These are phyloP conservation scores for Osmanthus fragrans DNA, from an alignment of 257 asterid genomes.

Conservation along the genomic window DNA sequence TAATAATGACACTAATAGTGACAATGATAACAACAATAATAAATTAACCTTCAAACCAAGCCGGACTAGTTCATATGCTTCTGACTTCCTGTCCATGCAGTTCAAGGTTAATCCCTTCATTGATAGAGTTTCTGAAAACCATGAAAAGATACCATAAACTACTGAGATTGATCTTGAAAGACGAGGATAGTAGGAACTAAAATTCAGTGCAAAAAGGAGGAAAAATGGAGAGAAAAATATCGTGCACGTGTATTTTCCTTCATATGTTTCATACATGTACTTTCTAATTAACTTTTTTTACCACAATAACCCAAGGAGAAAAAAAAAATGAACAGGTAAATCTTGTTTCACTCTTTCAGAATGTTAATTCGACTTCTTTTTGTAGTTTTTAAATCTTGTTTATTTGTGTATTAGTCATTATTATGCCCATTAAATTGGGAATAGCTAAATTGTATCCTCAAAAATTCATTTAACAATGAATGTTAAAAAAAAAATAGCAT, in stretches of 20 bases:
- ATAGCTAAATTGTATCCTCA: not conserved
- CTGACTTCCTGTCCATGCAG: conserved; percentile 97
- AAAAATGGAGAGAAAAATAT: not conserved
- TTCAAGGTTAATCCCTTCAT: conserved; percentile 97
- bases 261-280: not conserved
- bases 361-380: not conserved
- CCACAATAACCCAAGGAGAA: not conserved
- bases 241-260: not conserved
- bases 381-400: not conserved
- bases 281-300: too few species aligned
- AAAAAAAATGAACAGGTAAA: not conserved
- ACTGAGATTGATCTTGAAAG: not conserved
- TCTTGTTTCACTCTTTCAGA: not conserved
- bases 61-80: conserved; percentile 96
- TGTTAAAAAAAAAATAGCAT: too few species aligned
- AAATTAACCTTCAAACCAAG: conserved; percentile 83
- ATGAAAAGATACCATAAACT: conserved; percentile 33
- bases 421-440: not conserved
- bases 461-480: too few species aligned
- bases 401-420: not conserved
- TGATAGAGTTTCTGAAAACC: conserved; percentile 77
- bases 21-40: conserved; percentile 11
- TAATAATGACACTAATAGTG: conserved; percentile 1
- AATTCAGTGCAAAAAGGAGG: not conserved
- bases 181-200: conserved; percentile 8